phyloP scores from a whole-genome alignment of 1,139 yeast species.

The Geotrichum siamense region DNA sequence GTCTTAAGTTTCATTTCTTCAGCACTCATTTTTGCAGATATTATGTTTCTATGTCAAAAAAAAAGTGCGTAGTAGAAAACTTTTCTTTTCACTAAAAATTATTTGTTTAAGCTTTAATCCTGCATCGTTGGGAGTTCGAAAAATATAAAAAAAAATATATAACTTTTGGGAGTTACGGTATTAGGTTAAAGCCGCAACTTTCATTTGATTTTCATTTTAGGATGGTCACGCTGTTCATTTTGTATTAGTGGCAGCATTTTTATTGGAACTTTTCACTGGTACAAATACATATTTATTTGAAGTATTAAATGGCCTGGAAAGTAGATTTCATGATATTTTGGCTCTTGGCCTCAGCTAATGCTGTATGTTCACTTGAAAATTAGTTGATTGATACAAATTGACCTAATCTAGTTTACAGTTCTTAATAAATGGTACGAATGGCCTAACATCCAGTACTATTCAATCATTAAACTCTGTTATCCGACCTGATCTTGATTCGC shows the following conservation, averaged over 20 bases:
- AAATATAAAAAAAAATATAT: too few species aligned
- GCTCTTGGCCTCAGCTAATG: not conserved
- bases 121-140: not conserved
- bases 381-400: not conserved
- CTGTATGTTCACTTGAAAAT: not conserved
- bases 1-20: slow-evolving; percentile 8
- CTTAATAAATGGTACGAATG: too few species aligned
- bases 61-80: not conserved
- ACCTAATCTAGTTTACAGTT: too few species aligned
- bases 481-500: not conserved
- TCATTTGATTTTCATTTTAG: too few species aligned
- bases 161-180: slow-evolving; percentile 2
- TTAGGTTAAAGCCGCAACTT: slow-evolving; percentile 1
- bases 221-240: not conserved
- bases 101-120: too few species aligned
- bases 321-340: too few species aligned
- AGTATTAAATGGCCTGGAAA: too few species aligned
- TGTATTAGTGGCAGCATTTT: too few species aligned
- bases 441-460: not conserved
- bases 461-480: not conserved
- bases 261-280: too few species aligned
- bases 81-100: not conserved
- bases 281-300: too few species aligned
- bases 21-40: slow-evolving; percentile 10
- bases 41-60: not conserved